Percentiles rank a stretch among this genome's conserved stretches.
These are phyloP conservation scores for Coniosporium tulheliwenetii DNA, from an alignment of 2,329 filamentous ascomycete genomes.

Conservation along the genomic window DNA sequence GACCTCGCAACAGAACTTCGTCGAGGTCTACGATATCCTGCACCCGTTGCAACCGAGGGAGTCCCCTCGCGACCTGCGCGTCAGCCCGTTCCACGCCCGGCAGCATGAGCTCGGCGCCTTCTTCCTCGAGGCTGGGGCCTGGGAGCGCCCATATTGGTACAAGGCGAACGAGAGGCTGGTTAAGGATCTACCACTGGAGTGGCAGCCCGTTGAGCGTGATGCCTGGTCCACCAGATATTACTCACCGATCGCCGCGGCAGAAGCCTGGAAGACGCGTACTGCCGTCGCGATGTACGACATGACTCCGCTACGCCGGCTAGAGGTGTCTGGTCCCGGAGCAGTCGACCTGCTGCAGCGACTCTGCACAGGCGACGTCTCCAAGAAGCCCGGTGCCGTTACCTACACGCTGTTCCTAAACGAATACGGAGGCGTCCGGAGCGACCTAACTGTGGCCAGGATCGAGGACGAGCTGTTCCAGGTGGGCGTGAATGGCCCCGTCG, in stretches of 20 bases:
- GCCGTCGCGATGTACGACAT: slow-evolving; percentile 48
- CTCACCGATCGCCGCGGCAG: slow-evolving; percentile 42
- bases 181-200: slow-evolving; percentile 33
- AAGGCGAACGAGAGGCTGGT: slow-evolving; percentile 39
- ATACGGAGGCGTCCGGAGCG: slow-evolving; percentile 38
- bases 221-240: slow-evolving; percentile 42
- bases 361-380: slow-evolving; percentile 33
- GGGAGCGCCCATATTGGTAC: slow-evolving; percentile 50
- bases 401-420: slow-evolving; percentile 42
- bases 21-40: slow-evolving; percentile 49
- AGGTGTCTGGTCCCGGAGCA: slow-evolving; percentile 42
- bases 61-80: slow-evolving; percentile 41
- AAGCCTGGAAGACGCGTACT: slow-evolving; percentile 50
- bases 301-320: slow-evolving; percentile 42
- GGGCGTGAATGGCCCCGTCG: slow-evolving; percentile 38
- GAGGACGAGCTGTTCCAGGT: slow-evolving; percentile 36
- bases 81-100: slow-evolving; percentile 41
- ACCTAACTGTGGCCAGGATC: slow-evolving; percentile 40
- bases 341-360: slow-evolving; percentile 38
- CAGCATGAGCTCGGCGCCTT: slow-evolving; percentile 40
- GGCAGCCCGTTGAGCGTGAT: slow-evolving; percentile 40
- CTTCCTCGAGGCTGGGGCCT: slow-evolving; percentile 44
- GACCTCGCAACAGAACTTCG: slow-evolving; percentile 45
- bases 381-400: slow-evolving; percentile 33
- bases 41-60: slow-evolving; percentile 43